Percentiles rank a stretch among this genome's conserved stretches.
Evolutionary conservation across 768 basidiomycete genomes (phyloP).

Genomic region (Suillus variegatus): DNA sequence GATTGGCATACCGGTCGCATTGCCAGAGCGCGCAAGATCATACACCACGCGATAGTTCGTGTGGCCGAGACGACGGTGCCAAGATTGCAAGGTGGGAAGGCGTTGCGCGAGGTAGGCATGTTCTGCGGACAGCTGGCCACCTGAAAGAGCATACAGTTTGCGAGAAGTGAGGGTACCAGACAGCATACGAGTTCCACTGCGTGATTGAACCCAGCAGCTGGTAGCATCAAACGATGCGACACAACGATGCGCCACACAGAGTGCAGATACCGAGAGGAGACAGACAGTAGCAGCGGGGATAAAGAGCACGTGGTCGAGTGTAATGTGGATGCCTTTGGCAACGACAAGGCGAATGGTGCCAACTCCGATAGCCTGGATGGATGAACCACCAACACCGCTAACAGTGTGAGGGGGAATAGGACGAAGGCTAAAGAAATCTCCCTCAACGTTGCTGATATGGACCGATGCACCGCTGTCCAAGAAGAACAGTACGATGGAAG

Average conservation of each 20-base stretch:
- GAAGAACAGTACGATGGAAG: too few species aligned
- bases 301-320: conserved; percentile 16
- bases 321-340: conserved; percentile 12
- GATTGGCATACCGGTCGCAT: conserved; percentile 10
- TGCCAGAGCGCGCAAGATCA: conserved; percentile 25
- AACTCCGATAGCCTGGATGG: conserved; percentile 26
- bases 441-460: too few species aligned
- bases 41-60: conserved; percentile 28
- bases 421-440: too few species aligned
- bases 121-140: conserved; percentile 8
- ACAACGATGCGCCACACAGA: conserved; percentile 14
- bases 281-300: conserved; percentile 16
- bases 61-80: conserved; percentile 32
- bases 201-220: conserved; percentile 9
- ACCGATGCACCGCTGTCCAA: too few species aligned
- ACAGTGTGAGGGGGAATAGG: conserved; percentile 24
- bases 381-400: conserved; percentile 29
- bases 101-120: conserved; percentile 17
- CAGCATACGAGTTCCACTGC: neutral
- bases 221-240: conserved; percentile 20
- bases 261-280: conserved; percentile 22
- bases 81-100: conserved; percentile 20
- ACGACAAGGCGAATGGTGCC: conserved; percentile 26
- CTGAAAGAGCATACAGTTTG: neutral
- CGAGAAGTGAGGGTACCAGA: conserved; percentile 5